These are phyloP conservation scores for Fusarium setosum DNA, from an alignment of 2,329 filamentous ascomycete species.

Conservation along the genomic window DNA sequence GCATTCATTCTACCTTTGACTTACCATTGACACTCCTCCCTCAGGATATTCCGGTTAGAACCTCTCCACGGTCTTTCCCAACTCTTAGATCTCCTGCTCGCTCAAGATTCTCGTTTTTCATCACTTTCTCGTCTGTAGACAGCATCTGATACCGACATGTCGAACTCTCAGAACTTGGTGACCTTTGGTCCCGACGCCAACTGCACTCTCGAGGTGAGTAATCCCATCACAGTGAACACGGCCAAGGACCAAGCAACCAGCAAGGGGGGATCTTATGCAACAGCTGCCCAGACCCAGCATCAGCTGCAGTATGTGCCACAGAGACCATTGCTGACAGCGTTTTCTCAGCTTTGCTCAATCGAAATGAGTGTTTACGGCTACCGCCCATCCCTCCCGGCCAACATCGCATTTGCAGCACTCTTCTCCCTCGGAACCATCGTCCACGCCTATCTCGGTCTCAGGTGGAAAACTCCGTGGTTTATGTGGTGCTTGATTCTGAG, in stretches of 20 bases:
- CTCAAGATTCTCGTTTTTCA: no score
- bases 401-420: conserved; percentile 51
- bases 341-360: conserved; percentile 35
- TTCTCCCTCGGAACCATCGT: conserved; percentile 56
- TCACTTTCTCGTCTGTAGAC: no score
- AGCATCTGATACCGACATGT: no score
- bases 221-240: neutral
- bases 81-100: no score
- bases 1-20: no score
- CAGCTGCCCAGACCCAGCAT: no score
- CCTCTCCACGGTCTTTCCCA: no score
- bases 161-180: no score
- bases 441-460: conserved; percentile 51
- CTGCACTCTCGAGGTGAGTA: conserved; percentile 27
- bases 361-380: conserved; percentile 56
- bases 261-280: no score
- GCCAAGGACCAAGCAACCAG: neutral
- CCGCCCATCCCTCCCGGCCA: conserved; percentile 53
- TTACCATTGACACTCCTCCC: no score
- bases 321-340: neutral
- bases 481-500: conserved; percentile 61
- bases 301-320: no score
- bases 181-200: conserved; percentile 31
- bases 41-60: no score
- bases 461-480: conserved; percentile 54